These are phyloP conservation scores for Arthrocladium fulminans DNA, from an alignment of 2,329 filamentous ascomycete species.

Conservation along the genomic window DNA sequence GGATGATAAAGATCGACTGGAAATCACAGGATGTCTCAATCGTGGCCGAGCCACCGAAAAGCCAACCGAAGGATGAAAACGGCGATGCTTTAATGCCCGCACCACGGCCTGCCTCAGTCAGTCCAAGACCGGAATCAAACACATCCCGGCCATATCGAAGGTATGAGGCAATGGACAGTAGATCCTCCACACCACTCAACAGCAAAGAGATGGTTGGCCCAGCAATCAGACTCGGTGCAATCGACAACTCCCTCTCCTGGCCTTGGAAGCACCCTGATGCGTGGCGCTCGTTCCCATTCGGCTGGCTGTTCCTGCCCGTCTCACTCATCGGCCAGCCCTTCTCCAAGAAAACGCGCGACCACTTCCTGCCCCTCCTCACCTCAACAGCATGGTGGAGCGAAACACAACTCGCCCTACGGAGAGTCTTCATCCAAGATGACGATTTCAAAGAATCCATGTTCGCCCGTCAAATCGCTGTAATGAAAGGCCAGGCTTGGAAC, in stretches of 20 bases:
- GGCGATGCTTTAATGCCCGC: slow-evolving; percentile 43
- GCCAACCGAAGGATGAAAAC: slow-evolving; percentile 31
- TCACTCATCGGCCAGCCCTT: slow-evolving; percentile 94
- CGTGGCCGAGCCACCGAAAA: slow-evolving; percentile 70
- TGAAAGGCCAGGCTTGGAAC: slow-evolving; percentile 99
- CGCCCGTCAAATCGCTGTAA: slow-evolving; percentile 92
- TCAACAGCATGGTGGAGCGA: slow-evolving; percentile 96
- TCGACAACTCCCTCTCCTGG: slow-evolving; percentile 97
- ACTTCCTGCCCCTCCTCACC: slow-evolving; percentile 91
- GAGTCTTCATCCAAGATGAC: slow-evolving; percentile 80
- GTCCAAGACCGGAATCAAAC: slow-evolving; percentile 29
- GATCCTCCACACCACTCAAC: slow-evolving; percentile 45
- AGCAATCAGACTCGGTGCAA: slow-evolving; percentile 72
- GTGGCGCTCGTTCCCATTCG: slow-evolving; percentile 86
- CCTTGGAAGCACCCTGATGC: slow-evolving; percentile 98
- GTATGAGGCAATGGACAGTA: slow-evolving; percentile 71
- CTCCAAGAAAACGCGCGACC: slow-evolving; percentile 82
- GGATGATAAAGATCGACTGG: slow-evolving; percentile 98
- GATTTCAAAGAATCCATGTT: slow-evolving; percentile 99
- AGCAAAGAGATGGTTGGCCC: slow-evolving; percentile 28
- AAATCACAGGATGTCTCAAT: slow-evolving; percentile 74
- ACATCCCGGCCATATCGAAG: slow-evolving; percentile 55
- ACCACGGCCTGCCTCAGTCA: slow-evolving; percentile 55
- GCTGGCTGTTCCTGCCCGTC: slow-evolving; percentile 95
- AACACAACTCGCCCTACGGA: slow-evolving; percentile 75